These are phyloP conservation scores for Pascua guehoae DNA, from an alignment of 1,284 basidiomycete genomes.

Conservation along the genomic window DNA sequence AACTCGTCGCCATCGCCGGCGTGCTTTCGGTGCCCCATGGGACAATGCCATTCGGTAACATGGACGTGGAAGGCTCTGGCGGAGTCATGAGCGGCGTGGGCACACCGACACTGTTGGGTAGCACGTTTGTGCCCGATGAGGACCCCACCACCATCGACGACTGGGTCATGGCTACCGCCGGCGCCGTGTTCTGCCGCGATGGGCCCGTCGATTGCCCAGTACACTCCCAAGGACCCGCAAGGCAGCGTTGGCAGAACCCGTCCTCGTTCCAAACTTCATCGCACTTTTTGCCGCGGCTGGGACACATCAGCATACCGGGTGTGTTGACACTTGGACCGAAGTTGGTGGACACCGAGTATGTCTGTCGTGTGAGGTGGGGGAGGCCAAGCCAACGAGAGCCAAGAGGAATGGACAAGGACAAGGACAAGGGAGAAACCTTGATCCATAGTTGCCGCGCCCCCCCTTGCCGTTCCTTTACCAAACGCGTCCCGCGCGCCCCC, in stretches of 20 bases:
- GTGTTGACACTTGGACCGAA: background rate
- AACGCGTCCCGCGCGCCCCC: no score
- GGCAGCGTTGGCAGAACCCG: constrained; percentile 26
- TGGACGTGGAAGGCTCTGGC: background rate
- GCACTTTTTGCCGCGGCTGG: constrained; percentile 30
- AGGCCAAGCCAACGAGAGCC: no score
- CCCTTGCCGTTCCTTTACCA: no score
- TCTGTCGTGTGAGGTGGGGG: no score
- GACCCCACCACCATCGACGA: no score
- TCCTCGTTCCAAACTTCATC: constrained; percentile 28
- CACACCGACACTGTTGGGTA: background rate
- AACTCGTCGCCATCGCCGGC: no score
- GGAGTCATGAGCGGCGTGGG: constrained; percentile 6
- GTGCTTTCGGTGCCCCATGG: no score
- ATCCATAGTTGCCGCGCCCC: no score
- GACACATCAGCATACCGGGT: constrained; percentile 4
- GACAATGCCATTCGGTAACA: no score
- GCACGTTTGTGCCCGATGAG: no score
- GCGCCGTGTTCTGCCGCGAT: background rate
- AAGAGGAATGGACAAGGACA: no score
- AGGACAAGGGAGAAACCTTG: no score
- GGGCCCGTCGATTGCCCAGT: constrained; percentile 10
- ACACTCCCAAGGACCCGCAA: constrained; percentile 25
- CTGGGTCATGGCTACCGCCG: background rate
- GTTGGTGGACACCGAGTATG: background rate